Base-by-base conservation (phyloP, 1,284 basidiomycete species). In the Leccinum griseonigrum region DNA sequence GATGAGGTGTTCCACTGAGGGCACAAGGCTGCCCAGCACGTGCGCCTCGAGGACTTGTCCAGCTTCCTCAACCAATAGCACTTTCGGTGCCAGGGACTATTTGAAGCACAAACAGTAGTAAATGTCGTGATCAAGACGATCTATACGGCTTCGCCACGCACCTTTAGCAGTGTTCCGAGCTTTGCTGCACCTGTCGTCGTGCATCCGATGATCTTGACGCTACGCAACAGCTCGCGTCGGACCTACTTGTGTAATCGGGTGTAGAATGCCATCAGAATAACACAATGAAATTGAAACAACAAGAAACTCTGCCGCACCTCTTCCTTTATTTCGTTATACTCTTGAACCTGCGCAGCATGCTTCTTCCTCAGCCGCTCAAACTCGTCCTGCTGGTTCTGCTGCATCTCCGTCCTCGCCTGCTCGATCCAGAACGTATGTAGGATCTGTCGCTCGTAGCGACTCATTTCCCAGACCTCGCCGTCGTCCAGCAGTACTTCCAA, bases 41-140 rank as follows among this genome's bases (percentile, higher is more conserved):
- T 92, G 90, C 2, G 89, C 85, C 73, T 92, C 90, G 14, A 91
- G 78, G 0, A 92, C 88, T 75, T 92, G 90, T 0, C 90, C 90
- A 0, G 90, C 90, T 70, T 92, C 90, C 71, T 88, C 86, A 1
- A 88, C 81, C 36, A 88, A 73, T 61, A 88, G 68, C 5, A 87
- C 81, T 46, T 79, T 80, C 0, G 86, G 85, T 7, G 73, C 71
- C 7, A 87, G 65, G 1, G 81, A 79, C 84, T 89, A 61, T 2
- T 38, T 7, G 22, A 46, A 3, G n/a, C 3, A 7, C 31, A 68
- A 2, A 71, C 32, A 14, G 11, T 29, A 13, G 43, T 46, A 2
- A 46, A 18, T 13, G 18, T 22, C 3, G 43, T 46, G 18, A 46
- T 46, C 18, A n/a, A 46, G 11, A 38, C 3, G 1, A 63, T 51